Conservation (phyloP, 2,329 filamentous ascomycete species). For the Pseudohalonectria lignicola region DNA sequence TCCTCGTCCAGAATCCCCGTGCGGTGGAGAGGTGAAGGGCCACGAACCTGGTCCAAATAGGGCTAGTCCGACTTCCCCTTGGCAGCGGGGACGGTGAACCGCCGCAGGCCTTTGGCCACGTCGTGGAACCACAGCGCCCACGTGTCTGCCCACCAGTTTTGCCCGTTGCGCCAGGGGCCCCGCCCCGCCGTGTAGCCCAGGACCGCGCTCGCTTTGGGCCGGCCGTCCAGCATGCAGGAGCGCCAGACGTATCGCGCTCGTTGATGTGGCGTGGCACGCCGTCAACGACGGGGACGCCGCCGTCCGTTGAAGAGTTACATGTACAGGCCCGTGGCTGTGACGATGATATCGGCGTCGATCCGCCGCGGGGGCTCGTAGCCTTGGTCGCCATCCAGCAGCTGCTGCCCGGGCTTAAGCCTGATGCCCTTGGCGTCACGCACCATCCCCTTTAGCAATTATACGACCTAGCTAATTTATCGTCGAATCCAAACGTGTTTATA, state of each 20-base stretch:
- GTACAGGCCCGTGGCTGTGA: conserved; percentile 54
- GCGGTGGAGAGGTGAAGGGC: too few species aligned
- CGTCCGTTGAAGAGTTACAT: conserved; percentile 43
- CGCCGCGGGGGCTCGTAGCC: too few species aligned
- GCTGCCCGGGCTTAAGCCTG: conserved; percentile 27
- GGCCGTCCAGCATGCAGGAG: conserved; percentile 46
- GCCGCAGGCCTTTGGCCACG: too few species aligned
- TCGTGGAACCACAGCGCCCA: too few species aligned
- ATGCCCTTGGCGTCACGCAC: conserved; percentile 32
- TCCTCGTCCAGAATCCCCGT: too few species aligned
- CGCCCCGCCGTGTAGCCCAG: conserved; percentile 44
- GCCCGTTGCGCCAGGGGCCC: conserved; percentile 16
- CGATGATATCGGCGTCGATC: conserved; percentile 47
- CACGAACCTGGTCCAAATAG: too few species aligned
- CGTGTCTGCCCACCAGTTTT: conserved; percentile 12
- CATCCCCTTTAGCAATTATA: too few species aligned
- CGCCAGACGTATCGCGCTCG: conserved; percentile 45
- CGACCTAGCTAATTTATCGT: too few species aligned
- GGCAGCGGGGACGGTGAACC: too few species aligned
- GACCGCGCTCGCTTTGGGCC: conserved; percentile 49
- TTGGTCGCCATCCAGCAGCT: too few species aligned
- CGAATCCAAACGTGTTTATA: too few species aligned
- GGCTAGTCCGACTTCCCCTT: too few species aligned
- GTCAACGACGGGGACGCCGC: conserved; percentile 39
- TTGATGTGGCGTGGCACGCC: conserved; percentile 28